phyloP scores from a whole-genome alignment of 179 eudicot genomes.

The Drosera spatulata region DNA sequence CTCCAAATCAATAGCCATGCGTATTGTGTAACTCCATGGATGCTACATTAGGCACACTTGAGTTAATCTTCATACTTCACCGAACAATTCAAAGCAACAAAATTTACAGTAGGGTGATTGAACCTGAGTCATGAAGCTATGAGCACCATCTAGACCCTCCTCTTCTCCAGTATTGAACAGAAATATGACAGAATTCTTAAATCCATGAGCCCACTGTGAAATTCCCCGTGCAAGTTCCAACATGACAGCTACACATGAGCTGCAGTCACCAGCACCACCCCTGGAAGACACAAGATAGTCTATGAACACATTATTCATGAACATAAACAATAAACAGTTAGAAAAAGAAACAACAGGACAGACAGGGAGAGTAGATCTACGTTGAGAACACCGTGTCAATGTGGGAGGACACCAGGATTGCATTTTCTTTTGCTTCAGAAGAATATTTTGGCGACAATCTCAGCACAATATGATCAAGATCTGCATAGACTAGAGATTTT shows the following conservation, averaged over 20 bases:
- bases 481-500: constrained; percentile 74
- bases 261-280: constrained; percentile 99
- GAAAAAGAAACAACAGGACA: too few species aligned
- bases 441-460: constrained; percentile 70
- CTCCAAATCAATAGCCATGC: constrained; percentile 87
- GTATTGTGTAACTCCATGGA: constrained; percentile 82
- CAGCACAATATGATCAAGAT: constrained; percentile 64
- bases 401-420: constrained; percentile 87
- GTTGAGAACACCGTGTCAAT: constrained; percentile 77
- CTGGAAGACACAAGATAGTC: constrained; percentile 19
- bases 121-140: constrained; percentile 96
- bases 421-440: constrained; percentile 66
- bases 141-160: constrained; percentile 96
- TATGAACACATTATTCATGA: not conserved
- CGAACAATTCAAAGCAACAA: not conserved
- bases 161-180: constrained; percentile 96
- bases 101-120: not conserved
- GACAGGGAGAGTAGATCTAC: constrained; percentile 29
- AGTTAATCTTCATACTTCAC: constrained; percentile 1
- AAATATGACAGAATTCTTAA: constrained; percentile 74
- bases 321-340: too few species aligned
- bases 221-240: constrained; percentile 92
- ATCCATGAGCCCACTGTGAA: constrained; percentile 96
- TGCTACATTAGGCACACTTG: constrained; percentile 41
- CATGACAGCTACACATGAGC: constrained; percentile 96